Evolutionary conservation across 2,329 filamentous ascomycete species (phyloP).

Genomic region (Trichoderma simmonsii): DNA sequence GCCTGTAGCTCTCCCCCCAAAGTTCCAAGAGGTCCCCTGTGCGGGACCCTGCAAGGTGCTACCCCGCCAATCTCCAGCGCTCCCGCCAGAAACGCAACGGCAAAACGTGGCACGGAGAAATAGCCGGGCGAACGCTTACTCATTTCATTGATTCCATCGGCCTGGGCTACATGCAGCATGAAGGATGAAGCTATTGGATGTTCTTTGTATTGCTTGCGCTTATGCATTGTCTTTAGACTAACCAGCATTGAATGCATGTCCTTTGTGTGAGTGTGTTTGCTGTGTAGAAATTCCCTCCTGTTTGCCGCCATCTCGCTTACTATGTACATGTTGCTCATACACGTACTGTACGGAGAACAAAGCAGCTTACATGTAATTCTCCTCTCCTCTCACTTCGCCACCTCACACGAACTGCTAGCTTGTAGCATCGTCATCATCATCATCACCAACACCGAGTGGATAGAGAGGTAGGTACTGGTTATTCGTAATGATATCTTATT

Average conservation of each 20-base stretch:
- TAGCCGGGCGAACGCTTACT: background rate
- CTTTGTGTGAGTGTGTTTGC: background rate
- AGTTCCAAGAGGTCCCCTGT: background rate
- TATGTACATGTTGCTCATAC: background rate
- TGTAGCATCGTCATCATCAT: background rate
- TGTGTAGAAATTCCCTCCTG: background rate
- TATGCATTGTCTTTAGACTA: background rate
- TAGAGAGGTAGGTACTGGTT: background rate
- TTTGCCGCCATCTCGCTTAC: background rate
- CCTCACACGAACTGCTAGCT: background rate
- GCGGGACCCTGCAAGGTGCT: constrained; percentile 4
- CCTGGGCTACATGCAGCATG: background rate
- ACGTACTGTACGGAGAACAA: background rate
- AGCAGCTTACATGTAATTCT: background rate
- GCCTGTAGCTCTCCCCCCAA: background rate
- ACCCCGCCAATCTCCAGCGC: constrained; percentile 19
- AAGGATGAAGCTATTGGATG: background rate
- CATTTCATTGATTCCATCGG: background rate
- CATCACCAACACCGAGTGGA: background rate
- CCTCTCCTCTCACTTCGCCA: background rate
- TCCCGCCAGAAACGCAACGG: constrained; percentile 4
- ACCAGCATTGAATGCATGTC: background rate
- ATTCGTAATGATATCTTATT: background rate
- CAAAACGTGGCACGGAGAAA: constrained; percentile 15
- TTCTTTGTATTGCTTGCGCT: background rate